Conservation (phyloP, 177 flowering plant genomes). For the Vitis hybrid region DNA sequence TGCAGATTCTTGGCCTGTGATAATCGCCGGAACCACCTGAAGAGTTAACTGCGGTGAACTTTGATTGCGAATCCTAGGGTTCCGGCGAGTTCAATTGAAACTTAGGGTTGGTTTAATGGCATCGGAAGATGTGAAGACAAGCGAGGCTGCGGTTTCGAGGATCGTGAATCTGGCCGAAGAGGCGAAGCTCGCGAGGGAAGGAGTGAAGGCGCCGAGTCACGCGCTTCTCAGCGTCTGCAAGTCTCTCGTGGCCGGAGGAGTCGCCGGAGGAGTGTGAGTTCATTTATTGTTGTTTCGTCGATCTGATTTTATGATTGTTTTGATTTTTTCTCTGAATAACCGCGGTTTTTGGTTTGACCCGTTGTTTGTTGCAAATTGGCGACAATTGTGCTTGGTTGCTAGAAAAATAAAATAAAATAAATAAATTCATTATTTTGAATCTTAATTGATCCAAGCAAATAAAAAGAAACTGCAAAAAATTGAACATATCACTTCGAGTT, state of each 20-base stretch:
- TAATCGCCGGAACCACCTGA: not conserved
- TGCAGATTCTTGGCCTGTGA: not conserved
- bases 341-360: not conserved
- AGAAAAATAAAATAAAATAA: too few species aligned
- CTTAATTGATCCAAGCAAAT: too few species aligned
- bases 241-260: slow-evolving; percentile 89
- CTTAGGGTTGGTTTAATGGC: slow-evolving; percentile 46
- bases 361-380: too few species aligned
- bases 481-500: too few species aligned
- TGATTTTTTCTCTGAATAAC: not conserved
- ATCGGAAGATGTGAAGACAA: slow-evolving; percentile 76
- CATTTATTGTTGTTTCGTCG: not conserved
- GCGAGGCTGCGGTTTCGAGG: slow-evolving; percentile 70
- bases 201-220: slow-evolving; percentile 68
- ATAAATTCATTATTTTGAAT: too few species aligned
- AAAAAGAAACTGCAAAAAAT: too few species aligned
- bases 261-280: slow-evolving; percentile 96
- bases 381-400: not conserved
- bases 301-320: not conserved
- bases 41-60: not conserved
- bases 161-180: slow-evolving; percentile 88
- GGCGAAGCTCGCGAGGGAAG: slow-evolving; percentile 80
- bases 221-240: slow-evolving; percentile 61
- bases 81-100: slow-evolving; percentile 8
- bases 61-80: slow-evolving; percentile 1